Base-by-base conservation (phyloP, 2,329 filamentous ascomycete genomes). In the Rutstroemia sp. region DNA sequence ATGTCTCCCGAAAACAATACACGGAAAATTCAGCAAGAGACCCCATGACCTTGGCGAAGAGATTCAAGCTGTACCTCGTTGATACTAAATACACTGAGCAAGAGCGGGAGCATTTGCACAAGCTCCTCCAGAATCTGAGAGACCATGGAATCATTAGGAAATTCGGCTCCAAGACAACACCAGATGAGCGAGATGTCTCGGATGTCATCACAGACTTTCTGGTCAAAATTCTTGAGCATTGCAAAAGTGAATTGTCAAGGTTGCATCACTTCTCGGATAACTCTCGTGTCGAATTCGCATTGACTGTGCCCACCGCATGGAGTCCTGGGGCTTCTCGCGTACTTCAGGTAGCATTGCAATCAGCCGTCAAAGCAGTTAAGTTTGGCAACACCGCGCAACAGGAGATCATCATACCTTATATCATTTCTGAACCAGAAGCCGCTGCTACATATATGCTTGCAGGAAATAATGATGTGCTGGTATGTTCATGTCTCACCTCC, bases 341-440 rank as follows among this genome's bases (percentile, higher is more conserved):
- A 0, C 37, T 61, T 5, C 58, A 63, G 30, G 41, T 21, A 30
- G 50, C 54, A 2, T 30, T 62, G 6, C 49, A 57, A 52, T 44
- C 18, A 25, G 25, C 37, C 8, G 21, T 14, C 5, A 19, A 34
- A 41, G 61, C 59, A 3, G 54, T 61, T 8, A 18, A 37, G 2
- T 19, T 46, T 9, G 44, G 58, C 1, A 60, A 65, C 27, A 50
- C 67, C 5, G 12, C 39, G 1, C 14, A 18, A n/a, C 18, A 45
- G 6, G 18, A 23, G 4, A 18, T 9, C 5, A 0, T 52, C 2
- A 10, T 23, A 7, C 42, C 51, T 18, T 68, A 67, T 41, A 63
- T 67, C 25, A 62, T 65, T 0, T 65, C 62, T 1, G 67, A 69
- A 41, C 67, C 67, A 7, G 65, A 67, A 57, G 65, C 65, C 8